Evolutionary conservation across 1,139 yeast species (phyloP).

Genomic region (Candida smagusa): DNA sequence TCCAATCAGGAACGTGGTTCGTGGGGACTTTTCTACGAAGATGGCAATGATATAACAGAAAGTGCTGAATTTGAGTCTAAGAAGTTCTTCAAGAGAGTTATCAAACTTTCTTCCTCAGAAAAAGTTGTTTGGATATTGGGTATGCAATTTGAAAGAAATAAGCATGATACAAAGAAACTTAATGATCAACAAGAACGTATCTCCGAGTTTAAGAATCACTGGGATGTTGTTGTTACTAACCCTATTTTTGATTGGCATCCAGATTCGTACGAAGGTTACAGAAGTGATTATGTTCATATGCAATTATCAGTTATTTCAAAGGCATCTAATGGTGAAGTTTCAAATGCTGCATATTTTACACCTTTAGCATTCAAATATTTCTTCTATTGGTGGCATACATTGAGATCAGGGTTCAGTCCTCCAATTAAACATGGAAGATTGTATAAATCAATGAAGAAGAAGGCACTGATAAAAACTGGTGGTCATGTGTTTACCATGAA

Average conservation of each 20-base stretch:
- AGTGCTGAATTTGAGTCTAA: conserved; percentile 23
- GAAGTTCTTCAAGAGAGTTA: conserved; percentile 36
- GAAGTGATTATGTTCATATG: conserved; percentile 44
- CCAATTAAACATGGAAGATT: conserved; percentile 75
- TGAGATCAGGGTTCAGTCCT: conserved; percentile 65
- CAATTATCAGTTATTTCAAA: conserved; percentile 39
- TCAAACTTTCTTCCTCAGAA: conserved; percentile 38
- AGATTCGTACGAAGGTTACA: conserved; percentile 40
- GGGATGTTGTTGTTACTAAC: conserved; percentile 40
- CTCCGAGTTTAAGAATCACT: conserved; percentile 37
- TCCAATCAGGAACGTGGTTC: conserved; percentile 29
- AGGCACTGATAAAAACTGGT: conserved; percentile 50
- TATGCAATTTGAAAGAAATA: conserved; percentile 39
- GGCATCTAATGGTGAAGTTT: conserved; percentile 35
- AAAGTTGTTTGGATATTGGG: conserved; percentile 44
- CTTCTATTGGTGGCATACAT: conserved; percentile 78
- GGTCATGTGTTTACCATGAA: conserved; percentile 76
- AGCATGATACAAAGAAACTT: conserved; percentile 14
- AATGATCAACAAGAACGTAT: conserved; percentile 34
- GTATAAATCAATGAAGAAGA: conserved; percentile 34
- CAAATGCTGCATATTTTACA: conserved; percentile 73
- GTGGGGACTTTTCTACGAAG: conserved; percentile 38
- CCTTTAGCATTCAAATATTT: conserved; percentile 70
- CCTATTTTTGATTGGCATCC: conserved; percentile 41
- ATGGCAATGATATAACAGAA: neutral